Conservation (phyloP, 768 basidiomycete species). For the Mycena vitilis region DNA sequence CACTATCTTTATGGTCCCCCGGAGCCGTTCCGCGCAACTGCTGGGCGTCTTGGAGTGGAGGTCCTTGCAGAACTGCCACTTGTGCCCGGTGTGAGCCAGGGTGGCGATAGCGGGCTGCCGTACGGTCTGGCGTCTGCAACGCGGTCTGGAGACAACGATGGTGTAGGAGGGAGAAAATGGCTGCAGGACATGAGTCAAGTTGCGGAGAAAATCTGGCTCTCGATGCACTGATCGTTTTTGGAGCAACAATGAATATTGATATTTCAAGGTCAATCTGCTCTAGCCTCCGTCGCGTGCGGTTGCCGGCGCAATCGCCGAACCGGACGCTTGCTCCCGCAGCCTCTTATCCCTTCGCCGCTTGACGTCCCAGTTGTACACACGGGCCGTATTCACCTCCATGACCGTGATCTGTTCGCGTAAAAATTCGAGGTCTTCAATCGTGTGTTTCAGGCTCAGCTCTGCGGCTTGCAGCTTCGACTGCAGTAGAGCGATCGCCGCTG, state of each 20-base stretch:
- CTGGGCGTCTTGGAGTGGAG: constrained; percentile 65
- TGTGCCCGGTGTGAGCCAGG: constrained; percentile 75
- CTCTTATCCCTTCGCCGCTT: constrained; percentile 77
- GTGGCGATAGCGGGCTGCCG: constrained; percentile 78
- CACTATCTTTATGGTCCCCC: constrained; percentile 82
- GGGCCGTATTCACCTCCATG: constrained; percentile 96
- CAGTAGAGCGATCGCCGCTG: constrained; percentile 80
- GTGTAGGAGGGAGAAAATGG: constrained; percentile 42
- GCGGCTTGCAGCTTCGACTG: constrained; percentile 80
- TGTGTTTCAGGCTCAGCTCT: constrained; percentile 70
- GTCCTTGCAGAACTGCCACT: constrained; percentile 88
- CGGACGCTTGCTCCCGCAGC: constrained; percentile 49
- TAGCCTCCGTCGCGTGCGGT: constrained; percentile 16
- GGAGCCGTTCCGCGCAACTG: constrained; percentile 68
- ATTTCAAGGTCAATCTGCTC: neutral
- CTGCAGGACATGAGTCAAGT: constrained; percentile 39
- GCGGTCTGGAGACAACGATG: constrained; percentile 30
- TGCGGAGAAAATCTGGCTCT: constrained; percentile 36
- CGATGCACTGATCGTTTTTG: neutral
- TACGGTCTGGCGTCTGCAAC: constrained; percentile 47
- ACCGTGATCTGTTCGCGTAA: constrained; percentile 94
- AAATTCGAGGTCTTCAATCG: constrained; percentile 91
- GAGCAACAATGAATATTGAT: too few species aligned
- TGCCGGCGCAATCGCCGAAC: constrained; percentile 4
- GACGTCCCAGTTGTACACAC: constrained; percentile 97